These are phyloP conservation scores for Penicillium odoratum DNA, from an alignment of 495 filamentous ascomycete genomes.

Conservation along the genomic window DNA sequence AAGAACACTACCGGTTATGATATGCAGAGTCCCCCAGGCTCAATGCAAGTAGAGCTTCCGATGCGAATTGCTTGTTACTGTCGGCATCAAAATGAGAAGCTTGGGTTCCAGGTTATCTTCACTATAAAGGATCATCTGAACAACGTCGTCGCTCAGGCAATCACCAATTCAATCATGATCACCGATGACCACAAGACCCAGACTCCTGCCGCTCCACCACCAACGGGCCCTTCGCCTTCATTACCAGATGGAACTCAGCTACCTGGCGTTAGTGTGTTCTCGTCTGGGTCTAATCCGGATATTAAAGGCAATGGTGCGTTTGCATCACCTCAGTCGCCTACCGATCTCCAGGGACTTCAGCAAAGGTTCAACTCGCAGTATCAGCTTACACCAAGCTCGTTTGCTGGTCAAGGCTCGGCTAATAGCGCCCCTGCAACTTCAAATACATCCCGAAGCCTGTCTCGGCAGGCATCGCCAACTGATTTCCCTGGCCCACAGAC, in stretches of 20 bases:
- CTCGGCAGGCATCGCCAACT: conserved; percentile 68
- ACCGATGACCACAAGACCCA: conserved; percentile 96
- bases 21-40: conserved; percentile 53
- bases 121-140: conserved; percentile 79
- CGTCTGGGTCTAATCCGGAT: conserved; percentile 37
- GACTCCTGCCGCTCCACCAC: conserved; percentile 42
- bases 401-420: conserved; percentile 32
- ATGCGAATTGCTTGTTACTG: conserved; percentile 99
- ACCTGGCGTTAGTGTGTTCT: conserved; percentile 47
- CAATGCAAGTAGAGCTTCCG: conserved; percentile 74
- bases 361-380: conserved; percentile 50
- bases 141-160: conserved; percentile 76
- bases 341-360: conserved; percentile 56
- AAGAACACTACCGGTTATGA: conserved; percentile 36
- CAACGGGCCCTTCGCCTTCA: conserved; percentile 36
- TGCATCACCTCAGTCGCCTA: conserved; percentile 38
- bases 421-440: conserved; percentile 47
- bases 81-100: conserved; percentile 87
- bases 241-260: conserved; percentile 44
- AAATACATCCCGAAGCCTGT: conserved; percentile 63
- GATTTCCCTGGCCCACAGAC: conserved; percentile 57
- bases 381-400: conserved; percentile 38
- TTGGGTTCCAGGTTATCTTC: conserved; percentile 91
- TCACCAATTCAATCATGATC: conserved; percentile 86
- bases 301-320: conserved; percentile 27